These are phyloP conservation scores for Globisporangium echinulatum DNA, from an alignment of 352 stramenopile species.

Conservation along the genomic window DNA sequence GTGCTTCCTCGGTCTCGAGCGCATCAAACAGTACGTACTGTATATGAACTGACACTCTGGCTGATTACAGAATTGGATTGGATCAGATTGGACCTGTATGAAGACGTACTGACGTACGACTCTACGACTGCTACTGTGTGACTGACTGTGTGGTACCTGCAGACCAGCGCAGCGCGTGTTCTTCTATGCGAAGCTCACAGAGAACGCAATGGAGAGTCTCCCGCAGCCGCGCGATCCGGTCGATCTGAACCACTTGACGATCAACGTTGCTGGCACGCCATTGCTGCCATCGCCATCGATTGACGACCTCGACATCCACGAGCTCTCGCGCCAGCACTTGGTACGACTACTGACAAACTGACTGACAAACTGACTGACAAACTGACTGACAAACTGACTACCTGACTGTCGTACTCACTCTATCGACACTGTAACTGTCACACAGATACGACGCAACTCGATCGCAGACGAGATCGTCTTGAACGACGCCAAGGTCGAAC, in stretches of 20 bases:
- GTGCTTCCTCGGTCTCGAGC: slow-evolving; percentile 76
- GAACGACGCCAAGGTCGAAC: slow-evolving; percentile 74
- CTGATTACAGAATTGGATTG: too few relatives aligned
- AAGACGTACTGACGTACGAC: too few relatives aligned
- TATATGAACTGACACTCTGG: background rate
- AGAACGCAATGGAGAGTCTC: slow-evolving; percentile 67
- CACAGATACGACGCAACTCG: slow-evolving; percentile 19
- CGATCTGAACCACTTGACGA: slow-evolving; percentile 54
- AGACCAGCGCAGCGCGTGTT: slow-evolving; percentile 66
- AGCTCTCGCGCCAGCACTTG: slow-evolving; percentile 9
- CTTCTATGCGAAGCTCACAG: slow-evolving; percentile 76
- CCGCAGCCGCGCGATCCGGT: slow-evolving; percentile 47
- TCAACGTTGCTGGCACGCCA: slow-evolving; percentile 53
- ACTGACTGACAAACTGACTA: too few relatives aligned
- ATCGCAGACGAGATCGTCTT: slow-evolving; percentile 65
- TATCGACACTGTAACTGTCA: slow-evolving; percentile 7
- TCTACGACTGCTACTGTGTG: slow-evolving; percentile 1
- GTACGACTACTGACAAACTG: background rate
- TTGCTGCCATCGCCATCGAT: background rate
- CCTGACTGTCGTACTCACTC: background rate
- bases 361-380: too few relatives aligned
- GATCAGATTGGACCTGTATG: too few relatives aligned
- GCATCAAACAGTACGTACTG: slow-evolving; percentile 57
- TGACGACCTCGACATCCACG: slow-evolving; percentile 15
- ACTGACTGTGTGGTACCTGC: background rate